Evolutionary conservation across 345 rosid species (phyloP), one percentile per base, ranked within the genome.

Genomic region (Xanthoceras sorbifolium): DNA sequence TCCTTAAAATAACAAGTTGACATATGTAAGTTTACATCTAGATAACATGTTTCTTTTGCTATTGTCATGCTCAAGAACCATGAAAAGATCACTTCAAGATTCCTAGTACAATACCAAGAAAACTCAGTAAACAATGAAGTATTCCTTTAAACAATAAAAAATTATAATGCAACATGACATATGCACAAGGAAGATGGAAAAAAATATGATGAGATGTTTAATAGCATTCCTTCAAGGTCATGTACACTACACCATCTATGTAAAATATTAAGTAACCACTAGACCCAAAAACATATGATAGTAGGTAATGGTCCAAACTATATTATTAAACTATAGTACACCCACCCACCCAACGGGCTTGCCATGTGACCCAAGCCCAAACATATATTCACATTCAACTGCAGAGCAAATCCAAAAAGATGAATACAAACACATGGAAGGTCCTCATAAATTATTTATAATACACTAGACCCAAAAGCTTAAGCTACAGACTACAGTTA

Each of bases 71-170:
- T 46, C 42, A 25, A 3, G 66, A 44, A 60, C 32, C 11, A 46
- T 9, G 18, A 70, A 52, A 29, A 57, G 62, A 57, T n/a, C 11
- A 23, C 62, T 23, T 23, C 62, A 57, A 23, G 28, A 38, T 36
- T 36, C 34, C 52, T 57, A 57, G 65, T 38, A 25, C 28, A 72
- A 57, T 34, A 22, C 40, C 64, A 52, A 48, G 6, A 40, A 54
- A 50, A 69, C 72, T 70, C 23, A 26, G 23, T 70, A n/a, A 54
- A 70, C 34, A 20, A 31, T 52, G 74, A 40, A 32, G n/a, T 20
- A 14, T 52, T 31, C 61, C 23, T 15, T 46, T 2, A n/a, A 70
- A 52, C 23, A 52, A 11, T 10, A 59, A 17, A 38, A n/a, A n/a
- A 17, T 57, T 59, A 25, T 22, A n/a, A n/a, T 54, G 3, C 31